These are phyloP conservation scores for Trametopsis cervina DNA, from an alignment of 768 basidiomycete species.

Conservation along the genomic window DNA sequence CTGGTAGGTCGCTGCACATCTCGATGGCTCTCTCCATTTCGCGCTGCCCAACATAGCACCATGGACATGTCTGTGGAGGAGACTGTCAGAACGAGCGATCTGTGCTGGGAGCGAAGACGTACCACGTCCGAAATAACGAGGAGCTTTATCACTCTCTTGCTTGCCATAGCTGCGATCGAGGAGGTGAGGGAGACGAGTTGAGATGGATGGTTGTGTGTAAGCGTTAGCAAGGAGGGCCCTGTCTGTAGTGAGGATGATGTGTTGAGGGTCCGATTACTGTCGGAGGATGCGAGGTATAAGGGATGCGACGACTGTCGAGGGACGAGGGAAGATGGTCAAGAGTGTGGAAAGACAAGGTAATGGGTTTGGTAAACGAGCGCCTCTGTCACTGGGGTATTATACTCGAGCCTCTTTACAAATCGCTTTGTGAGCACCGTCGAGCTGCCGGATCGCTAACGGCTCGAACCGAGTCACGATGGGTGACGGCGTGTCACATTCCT, in stretches of 20 bases:
- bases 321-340: not conserved
- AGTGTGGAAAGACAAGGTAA: not conserved
- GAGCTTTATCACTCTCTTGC: slow-evolving; percentile 18
- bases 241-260: no score
- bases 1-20: slow-evolving; percentile 24
- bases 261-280: not conserved
- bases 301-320: slow-evolving; percentile 2
- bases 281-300: slow-evolving; percentile 3
- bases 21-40: slow-evolving; percentile 33
- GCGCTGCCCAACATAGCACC: slow-evolving; percentile 36
- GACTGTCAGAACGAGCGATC: slow-evolving; percentile 2
- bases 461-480: slow-evolving; percentile 9
- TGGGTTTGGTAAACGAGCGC: slow-evolving; percentile 7
- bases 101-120: slow-evolving; percentile 12
- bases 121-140: slow-evolving; percentile 30
- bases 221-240: slow-evolving; percentile 2
- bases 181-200: slow-evolving; percentile 10
- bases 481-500: slow-evolving; percentile 7
- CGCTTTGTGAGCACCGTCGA: slow-evolving; percentile 6
- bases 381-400: slow-evolving; percentile 7
- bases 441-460: slow-evolving; percentile 12
- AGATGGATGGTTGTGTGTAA: not conserved
- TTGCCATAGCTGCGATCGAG: slow-evolving; percentile 5
- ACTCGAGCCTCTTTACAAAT: slow-evolving; percentile 13
- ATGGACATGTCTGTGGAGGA: slow-evolving; percentile 28